Evolutionary conservation across 2,329 filamentous ascomycete genomes (phyloP).

Genomic region (Pochonia chlamydosporia): DNA sequence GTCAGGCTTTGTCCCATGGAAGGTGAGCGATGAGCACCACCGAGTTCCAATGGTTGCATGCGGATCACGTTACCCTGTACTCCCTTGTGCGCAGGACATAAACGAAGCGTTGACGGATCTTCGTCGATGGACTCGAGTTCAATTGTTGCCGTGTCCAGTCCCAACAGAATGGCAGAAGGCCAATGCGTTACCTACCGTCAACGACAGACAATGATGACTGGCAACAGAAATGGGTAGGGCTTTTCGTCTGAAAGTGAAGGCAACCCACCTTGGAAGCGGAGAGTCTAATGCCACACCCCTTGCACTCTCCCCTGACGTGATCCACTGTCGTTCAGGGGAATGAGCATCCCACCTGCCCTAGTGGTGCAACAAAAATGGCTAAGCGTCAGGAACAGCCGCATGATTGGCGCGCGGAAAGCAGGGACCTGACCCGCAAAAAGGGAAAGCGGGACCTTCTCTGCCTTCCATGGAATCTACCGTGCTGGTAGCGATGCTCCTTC

Average conservation of each 20-base stretch:
- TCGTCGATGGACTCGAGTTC: too few relatives aligned
- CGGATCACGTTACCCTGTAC: too few relatives aligned
- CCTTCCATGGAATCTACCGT: constrained; percentile 7
- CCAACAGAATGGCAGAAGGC: too few relatives aligned
- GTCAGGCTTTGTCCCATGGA: too few relatives aligned
- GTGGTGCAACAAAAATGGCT: constrained; percentile 13
- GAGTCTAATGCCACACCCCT: not conserved
- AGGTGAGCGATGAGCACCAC: too few relatives aligned
- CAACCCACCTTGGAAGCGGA: too few relatives aligned
- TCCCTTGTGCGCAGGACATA: too few relatives aligned
- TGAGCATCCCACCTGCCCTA: constrained; percentile 5
- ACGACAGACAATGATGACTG: too few relatives aligned
- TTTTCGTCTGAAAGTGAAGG: not conserved
- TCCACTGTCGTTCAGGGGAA: not conserved
- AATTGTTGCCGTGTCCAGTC: too few relatives aligned
- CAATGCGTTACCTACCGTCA: too few relatives aligned
- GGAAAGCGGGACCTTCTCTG: not conserved
- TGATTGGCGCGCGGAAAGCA: constrained; percentile 33
- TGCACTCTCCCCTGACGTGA: not conserved
- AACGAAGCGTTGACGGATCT: too few relatives aligned
- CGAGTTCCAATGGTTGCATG: too few relatives aligned
- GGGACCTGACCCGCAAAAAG: constrained; percentile 7
- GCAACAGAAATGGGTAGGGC: not conserved
- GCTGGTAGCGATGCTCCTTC: constrained; percentile 1
- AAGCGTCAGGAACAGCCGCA: constrained; percentile 32